Conservation (phyloP, 2,329 filamentous ascomycete species). For the Apiospora kogelbergensis region DNA sequence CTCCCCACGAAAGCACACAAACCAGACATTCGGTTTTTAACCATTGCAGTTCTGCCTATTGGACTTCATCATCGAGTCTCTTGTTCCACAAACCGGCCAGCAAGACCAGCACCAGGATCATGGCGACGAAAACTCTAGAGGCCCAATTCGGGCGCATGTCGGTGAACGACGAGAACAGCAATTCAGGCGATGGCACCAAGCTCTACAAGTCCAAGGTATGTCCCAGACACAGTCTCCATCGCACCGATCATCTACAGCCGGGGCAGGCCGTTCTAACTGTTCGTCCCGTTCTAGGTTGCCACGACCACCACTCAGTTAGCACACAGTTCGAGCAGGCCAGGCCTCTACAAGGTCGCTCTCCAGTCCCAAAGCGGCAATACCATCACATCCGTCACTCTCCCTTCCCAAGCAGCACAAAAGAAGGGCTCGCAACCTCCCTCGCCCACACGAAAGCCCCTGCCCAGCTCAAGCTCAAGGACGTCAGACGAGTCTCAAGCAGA, state of each 20-base stretch:
- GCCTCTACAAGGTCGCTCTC: slow-evolving; percentile 82
- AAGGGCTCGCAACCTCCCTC: slow-evolving; percentile 47
- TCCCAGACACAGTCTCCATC: slow-evolving; percentile 41
- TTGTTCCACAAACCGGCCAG: neutral
- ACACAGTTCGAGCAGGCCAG: slow-evolving; percentile 65
- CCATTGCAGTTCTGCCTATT: neutral
- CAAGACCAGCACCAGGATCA: slow-evolving; percentile 26
- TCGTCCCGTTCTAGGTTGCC: neutral
- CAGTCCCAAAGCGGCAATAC: slow-evolving; percentile 73
- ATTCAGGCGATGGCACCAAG: slow-evolving; percentile 25
- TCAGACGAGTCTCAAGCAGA: slow-evolving; percentile 52
- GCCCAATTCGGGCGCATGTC: slow-evolving; percentile 86
- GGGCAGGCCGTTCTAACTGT: neutral
- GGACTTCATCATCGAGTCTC: neutral
- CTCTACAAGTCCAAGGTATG: slow-evolving; percentile 70
- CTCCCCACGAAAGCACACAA: slow-evolving; percentile 1
- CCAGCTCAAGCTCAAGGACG: slow-evolving; percentile 35
- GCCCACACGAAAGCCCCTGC: slow-evolving; percentile 51
- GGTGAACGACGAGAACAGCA: slow-evolving; percentile 85
- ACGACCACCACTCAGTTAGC: slow-evolving; percentile 40
- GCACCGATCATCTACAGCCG: slow-evolving; percentile 32
- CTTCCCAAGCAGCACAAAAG: slow-evolving; percentile 64
- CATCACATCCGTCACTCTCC: slow-evolving; percentile 61
- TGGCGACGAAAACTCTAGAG: slow-evolving; percentile 80
- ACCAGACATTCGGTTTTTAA: neutral